Base-by-base conservation (phyloP, 441 rosid species). In the Eruca vesicaria region DNA sequence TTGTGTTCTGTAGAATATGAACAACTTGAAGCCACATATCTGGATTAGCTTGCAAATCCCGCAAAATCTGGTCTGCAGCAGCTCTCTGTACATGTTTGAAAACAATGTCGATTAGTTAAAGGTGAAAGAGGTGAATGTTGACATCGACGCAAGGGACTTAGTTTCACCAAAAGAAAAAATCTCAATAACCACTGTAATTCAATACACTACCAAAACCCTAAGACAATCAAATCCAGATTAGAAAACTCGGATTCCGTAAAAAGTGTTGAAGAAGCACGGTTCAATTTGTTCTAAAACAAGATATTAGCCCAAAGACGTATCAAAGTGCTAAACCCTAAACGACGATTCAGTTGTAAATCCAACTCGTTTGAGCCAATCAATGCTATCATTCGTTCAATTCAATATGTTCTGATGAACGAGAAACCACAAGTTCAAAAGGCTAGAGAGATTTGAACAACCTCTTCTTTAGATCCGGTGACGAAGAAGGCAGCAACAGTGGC, bases 1-100 rank as follows among this genome's bases (percentile, higher is more conserved):
- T 88, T 4, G 99, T 87, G 45, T 82, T 86, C 79, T 93, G 99
- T 35, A 97, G 84, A 74, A 94, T 86, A 76, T 91, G 99, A 75
- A 92, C 99, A 64, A 97, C 99, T 81, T 97, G 99, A 33, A 94
- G 98, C 99, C 99, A 97, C 90, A 87, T 94, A 72, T 97, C 98
- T 38, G 94, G 97, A 81, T 94, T 97, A 66, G 85, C 89, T 81
- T 97, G 99, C 83, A 94, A 80, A 59, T 94, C 99, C 85, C 97
- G 97, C 87, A 97, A 86, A 75, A 97, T 89, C 76, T 92, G 90
- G 79, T 97, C 99, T 0, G 99, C 99, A 43, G 97, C 96, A 57
- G 94, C 88, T 78, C 99, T 92, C 99, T 97, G 80, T 12, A 74
- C 32, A 71, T 11, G 28, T 20, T 70, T 8, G 58, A 58, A 31